phyloP scores from a whole-genome alignment of 2,329 filamentous ascomycete species.

The Neofusicoccum umdonicola region DNA sequence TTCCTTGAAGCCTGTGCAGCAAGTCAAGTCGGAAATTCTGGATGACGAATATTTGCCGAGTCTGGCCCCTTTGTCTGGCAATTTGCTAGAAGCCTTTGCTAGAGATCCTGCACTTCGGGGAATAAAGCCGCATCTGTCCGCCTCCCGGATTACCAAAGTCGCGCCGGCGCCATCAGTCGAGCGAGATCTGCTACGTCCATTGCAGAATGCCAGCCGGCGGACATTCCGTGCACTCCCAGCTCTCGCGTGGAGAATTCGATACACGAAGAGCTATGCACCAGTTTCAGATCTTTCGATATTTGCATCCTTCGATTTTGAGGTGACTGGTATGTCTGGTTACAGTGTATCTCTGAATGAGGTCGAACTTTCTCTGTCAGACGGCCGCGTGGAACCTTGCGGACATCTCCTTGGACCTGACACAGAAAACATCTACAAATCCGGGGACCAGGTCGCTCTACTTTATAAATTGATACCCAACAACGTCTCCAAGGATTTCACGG shows the following conservation, averaged over 20 bases:
- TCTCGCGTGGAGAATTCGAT: constrained; percentile 70
- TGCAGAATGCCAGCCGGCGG: constrained; percentile 63
- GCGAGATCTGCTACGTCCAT: constrained; percentile 61
- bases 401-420: constrained; percentile 48
- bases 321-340: constrained; percentile 68
- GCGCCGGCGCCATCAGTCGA: constrained; percentile 62
- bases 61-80: constrained; percentile 66
- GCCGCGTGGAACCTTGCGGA: constrained; percentile 53
- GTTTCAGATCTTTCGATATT: constrained; percentile 55
- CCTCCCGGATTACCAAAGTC: constrained; percentile 71
- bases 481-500: constrained; percentile 11
- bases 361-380: constrained; percentile 56
- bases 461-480: constrained; percentile 60
- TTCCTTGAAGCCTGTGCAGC: constrained; percentile 56
- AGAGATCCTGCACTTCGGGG: constrained; percentile 63
- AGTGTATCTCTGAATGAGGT: constrained; percentile 63
- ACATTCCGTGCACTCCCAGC: constrained; percentile 65
- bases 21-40: constrained; percentile 41
- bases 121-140: constrained; percentile 66
- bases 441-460: constrained; percentile 73
- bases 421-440: constrained; percentile 62
- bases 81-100: constrained; percentile 72
- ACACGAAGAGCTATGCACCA: constrained; percentile 63
- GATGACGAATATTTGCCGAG: constrained; percentile 67
- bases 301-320: constrained; percentile 71